Base-by-base conservation (phyloP, 306 rosid species). In the Bauhinia variegata region DNA sequence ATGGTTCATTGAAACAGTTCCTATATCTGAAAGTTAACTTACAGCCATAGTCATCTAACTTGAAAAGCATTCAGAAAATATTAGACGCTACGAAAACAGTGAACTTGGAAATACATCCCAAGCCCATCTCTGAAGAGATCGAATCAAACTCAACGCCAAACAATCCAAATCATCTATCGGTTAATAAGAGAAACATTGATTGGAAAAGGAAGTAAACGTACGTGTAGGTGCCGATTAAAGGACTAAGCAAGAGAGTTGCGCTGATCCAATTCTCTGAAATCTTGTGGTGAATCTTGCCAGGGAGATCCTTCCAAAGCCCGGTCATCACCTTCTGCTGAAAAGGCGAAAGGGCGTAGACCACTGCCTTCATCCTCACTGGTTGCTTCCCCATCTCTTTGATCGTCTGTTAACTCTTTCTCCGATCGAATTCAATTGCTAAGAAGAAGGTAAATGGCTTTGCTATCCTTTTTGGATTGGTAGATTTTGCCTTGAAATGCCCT, bases 191-290 rank as follows among this genome's bases (percentile, higher is more conserved):
- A 9, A 15, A 17, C 13, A 4, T 10, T 8, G 19, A 14, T 1
- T 3, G 15, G 11, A 28, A 6, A 19, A 10, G 14, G 53, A 14
- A 32, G 8, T 12, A 19, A 67, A 59, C 18, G 49, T 81, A 89
- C 96, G 85, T 0, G 84, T 82, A 75, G 62, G 79, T 70, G 33
- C 86, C 95, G 46, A 89, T 62, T 46, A 91, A 79, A 23, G 97
- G 96, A 11, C 60, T 53, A 54, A 87, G 65, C 34, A 91, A 87
- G 59, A 91, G 96, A 16, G 75, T 56, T 65, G 96, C 80, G 71
- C 88, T 83, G 83, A 83, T 65, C 97, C 96, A 91, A 78, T 87
- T 91, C 78, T 91, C 96, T 31, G 96, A 89, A 81, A 91, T 67
- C 82, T 91, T 92, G 76, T 92, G 96, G 58, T 87, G 91, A 71